Evolutionary conservation across 176 grass and related monocot genomes (phyloP).

Genomic region (Saccharum officinarum): DNA sequence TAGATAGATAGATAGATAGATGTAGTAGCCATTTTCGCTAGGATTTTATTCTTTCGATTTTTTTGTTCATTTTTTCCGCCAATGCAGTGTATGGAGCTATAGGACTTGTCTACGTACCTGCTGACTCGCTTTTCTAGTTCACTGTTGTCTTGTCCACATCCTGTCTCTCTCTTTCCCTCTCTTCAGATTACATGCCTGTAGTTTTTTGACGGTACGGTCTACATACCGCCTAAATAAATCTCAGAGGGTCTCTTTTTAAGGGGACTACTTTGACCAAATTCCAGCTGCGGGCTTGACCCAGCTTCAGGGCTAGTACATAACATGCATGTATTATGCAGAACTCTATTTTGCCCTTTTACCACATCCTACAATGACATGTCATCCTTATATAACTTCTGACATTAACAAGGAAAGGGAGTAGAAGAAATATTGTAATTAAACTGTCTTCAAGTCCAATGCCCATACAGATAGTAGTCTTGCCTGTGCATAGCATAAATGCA

Average conservation of each 20-base stretch:
- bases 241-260: not conserved
- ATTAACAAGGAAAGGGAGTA: not conserved
- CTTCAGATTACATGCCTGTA: not conserved
- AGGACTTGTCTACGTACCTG: conserved; percentile 39
- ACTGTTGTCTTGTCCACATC: conserved; percentile 50
- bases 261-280: not conserved
- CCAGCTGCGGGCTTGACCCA: not conserved
- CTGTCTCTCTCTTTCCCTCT: not conserved
- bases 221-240: not conserved
- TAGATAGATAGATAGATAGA: too few relatives aligned
- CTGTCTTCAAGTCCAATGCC: not conserved
- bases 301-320: not conserved
- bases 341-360: not conserved
- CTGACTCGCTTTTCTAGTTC: conserved; percentile 45
- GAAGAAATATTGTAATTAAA: conserved; percentile 6
- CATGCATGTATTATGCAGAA: not conserved
- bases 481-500: not conserved
- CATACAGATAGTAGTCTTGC: conserved; percentile 20
- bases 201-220: too few relatives aligned
- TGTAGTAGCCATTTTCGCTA: conserved; percentile 34
- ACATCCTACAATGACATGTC: conserved; percentile 10
- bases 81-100: conserved; percentile 13
- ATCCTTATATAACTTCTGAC: conserved; percentile 14
- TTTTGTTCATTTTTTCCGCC: not conserved
- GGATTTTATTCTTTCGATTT: conserved; percentile 28